Base-by-base conservation (phyloP, 768 basidiomycete species). In the Pleurotus tuoliensis region DNA sequence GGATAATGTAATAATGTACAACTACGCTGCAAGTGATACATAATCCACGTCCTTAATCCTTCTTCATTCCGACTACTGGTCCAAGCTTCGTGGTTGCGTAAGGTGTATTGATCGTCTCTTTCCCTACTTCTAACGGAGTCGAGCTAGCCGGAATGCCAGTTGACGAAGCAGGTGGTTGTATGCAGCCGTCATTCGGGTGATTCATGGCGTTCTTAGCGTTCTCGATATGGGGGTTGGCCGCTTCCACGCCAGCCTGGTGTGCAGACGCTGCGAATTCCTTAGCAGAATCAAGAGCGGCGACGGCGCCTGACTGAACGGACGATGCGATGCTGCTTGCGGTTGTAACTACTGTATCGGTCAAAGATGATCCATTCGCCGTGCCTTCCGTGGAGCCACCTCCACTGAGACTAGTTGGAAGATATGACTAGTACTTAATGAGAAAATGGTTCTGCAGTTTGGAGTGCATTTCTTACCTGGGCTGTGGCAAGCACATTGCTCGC, bases 401-500 rank as follows among this genome's bases (percentile, higher is more conserved):
- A 4, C 57, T 52, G 24, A 58, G 4, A 22, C 59, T 57, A n/a
- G 20, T 34, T 9, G 67, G 66, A 1, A 65, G 38, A 47, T 64
- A 64, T 16, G 61, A 57, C 59, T 72, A 44, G 39, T 51, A 41
- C 55, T 22, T 37, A 44, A 24, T 54, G 40, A n/a, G 38, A 34
- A n/a, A n/a, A n/a, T n/a, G n/a, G n/a, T n/a, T n/a, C n/a, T n/a
- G n/a, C n/a, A n/a, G n/a, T n/a, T n/a, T n/a, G n/a, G n/a, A n/a
- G n/a, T n/a, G n/a, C n/a, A n/a, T n/a, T n/a, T n/a, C n/a, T n/a
- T n/a, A 77, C 80, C 71, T 78, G 73, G 13, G 81, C 82, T 22
- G 79, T 74, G 5, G 73, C 61, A 3, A 82, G 56, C 0, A 77
- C 78, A 38, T 60, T 71, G 12, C 67, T 68, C 0, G 80, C 82